Evolutionary conservation across 441 rosid genomes (phyloP).

Genomic region (Mallotus japonicus): DNA sequence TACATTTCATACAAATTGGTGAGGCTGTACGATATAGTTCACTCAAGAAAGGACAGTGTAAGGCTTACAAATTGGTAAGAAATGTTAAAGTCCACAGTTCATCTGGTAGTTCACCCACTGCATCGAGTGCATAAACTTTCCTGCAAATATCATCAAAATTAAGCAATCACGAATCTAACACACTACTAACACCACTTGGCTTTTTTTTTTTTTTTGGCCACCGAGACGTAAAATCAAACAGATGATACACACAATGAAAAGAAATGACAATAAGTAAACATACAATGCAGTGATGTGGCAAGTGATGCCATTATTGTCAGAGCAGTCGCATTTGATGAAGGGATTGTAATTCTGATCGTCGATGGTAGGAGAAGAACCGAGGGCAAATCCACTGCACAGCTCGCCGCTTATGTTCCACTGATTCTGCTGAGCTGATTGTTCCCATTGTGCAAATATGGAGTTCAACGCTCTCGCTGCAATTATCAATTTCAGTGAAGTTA

Average conservation of each 20-base stretch:
- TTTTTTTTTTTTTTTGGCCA: background rate
- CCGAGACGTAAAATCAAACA: background rate
- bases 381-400: conserved; percentile 57
- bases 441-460: conserved; percentile 50
- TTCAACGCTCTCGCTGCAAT: conserved; percentile 48
- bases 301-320: conserved; percentile 31
- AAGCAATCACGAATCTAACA: background rate
- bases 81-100: conserved; percentile 58
- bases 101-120: conserved; percentile 49
- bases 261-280: background rate
- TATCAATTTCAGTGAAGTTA: background rate
- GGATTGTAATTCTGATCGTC: conserved; percentile 36
- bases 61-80: conserved; percentile 52
- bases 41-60: background rate
- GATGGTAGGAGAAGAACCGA: conserved; percentile 30
- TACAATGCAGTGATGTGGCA: conserved; percentile 62
- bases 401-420: conserved; percentile 64
- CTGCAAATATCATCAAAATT: conserved; percentile 28
- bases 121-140: conserved; percentile 44
- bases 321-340: conserved; percentile 63
- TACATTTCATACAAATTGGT: background rate
- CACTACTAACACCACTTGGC: background rate
- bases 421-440: conserved; percentile 26
- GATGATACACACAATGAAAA: background rate
- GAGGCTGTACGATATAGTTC: too few species aligned